These are phyloP conservation scores for Alternaria hordeiaustralica DNA, from an alignment of 2,329 filamentous ascomycete genomes.

Conservation along the genomic window DNA sequence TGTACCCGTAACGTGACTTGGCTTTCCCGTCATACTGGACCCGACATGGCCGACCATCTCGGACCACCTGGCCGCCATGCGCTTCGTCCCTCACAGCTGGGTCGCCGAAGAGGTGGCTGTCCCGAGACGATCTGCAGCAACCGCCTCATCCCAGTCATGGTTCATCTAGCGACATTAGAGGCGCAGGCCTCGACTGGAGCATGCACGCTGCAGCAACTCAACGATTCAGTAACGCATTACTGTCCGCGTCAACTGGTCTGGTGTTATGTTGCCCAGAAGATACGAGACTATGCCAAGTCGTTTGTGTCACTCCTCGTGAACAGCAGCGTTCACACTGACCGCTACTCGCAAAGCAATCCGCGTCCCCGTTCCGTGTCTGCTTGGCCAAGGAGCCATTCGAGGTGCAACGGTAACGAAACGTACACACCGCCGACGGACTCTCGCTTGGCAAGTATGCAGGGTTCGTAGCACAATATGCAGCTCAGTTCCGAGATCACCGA, in stretches of 20 bases:
- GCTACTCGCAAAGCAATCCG: neutral
- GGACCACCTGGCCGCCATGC: slow-evolving; percentile 6
- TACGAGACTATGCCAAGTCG: neutral
- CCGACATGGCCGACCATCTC: slow-evolving; percentile 4
- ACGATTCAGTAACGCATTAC: neutral
- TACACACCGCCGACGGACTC: slow-evolving; percentile 6
- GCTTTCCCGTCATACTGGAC: neutral
- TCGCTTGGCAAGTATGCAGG: slow-evolving; percentile 22
- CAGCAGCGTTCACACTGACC: neutral
- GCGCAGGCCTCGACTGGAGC: neutral
- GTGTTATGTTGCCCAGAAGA: neutral
- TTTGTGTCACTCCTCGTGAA: neutral
- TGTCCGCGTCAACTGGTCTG: neutral
- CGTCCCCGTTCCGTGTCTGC: slow-evolving; percentile 20
- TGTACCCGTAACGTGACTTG: neutral
- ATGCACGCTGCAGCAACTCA: neutral
- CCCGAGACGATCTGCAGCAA: slow-evolving; percentile 6
- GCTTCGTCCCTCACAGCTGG: neutral
- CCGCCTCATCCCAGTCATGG: neutral
- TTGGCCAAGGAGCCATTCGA: slow-evolving; percentile 14
- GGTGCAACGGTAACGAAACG: slow-evolving; percentile 28
- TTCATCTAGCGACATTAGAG: neutral
- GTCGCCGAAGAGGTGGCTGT: slow-evolving; percentile 8
- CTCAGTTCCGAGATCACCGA: slow-evolving; percentile 20
- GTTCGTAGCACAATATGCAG: slow-evolving; percentile 27